Evolutionary conservation across 2,329 filamentous ascomycete species (phyloP).

Genomic region (Thielaviopsis musarum): DNA sequence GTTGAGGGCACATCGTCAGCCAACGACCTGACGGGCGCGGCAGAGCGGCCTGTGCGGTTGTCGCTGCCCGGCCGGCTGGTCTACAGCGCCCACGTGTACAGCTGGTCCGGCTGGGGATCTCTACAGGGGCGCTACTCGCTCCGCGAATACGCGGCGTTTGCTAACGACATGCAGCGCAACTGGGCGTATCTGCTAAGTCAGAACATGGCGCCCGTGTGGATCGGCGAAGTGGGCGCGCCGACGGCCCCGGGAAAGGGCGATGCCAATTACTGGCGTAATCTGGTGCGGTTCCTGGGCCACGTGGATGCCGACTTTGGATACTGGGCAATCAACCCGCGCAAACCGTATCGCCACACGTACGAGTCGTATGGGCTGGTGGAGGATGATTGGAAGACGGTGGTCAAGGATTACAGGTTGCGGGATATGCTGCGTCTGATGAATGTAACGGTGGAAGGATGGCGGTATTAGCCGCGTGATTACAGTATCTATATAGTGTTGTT

Average conservation of each 20-base stretch:
- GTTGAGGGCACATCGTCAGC: conserved; percentile 51
- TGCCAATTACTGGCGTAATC: conserved; percentile 47
- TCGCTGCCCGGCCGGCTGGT: conserved; percentile 39
- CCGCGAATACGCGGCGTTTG: conserved; percentile 45
- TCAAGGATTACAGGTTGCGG: conserved; percentile 45
- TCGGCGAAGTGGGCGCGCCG: conserved; percentile 49
- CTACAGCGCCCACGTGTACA: conserved; percentile 52
- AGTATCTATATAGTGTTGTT: background rate
- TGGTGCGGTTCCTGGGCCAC: conserved; percentile 39
- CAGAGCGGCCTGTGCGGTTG: conserved; percentile 38
- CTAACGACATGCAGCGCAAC: conserved; percentile 42
- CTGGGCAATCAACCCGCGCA: conserved; percentile 52
- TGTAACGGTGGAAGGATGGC: conserved; percentile 10
- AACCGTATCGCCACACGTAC: conserved; percentile 36
- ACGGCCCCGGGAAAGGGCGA: conserved; percentile 35
- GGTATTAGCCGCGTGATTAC: background rate
- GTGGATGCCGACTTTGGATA: conserved; percentile 51
- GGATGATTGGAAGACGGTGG: conserved; percentile 47
- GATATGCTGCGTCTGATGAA: conserved; percentile 40
- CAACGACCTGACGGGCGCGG: conserved; percentile 44
- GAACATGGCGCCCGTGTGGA: conserved; percentile 41
- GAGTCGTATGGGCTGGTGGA: conserved; percentile 46
- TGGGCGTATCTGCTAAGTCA: conserved; percentile 44
- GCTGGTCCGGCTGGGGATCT: conserved; percentile 54
- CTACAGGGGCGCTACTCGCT: conserved; percentile 41